Evolutionary conservation across 2,329 filamentous ascomycete genomes (phyloP).

Genomic region (Sclerotiophoma versabilis): DNA sequence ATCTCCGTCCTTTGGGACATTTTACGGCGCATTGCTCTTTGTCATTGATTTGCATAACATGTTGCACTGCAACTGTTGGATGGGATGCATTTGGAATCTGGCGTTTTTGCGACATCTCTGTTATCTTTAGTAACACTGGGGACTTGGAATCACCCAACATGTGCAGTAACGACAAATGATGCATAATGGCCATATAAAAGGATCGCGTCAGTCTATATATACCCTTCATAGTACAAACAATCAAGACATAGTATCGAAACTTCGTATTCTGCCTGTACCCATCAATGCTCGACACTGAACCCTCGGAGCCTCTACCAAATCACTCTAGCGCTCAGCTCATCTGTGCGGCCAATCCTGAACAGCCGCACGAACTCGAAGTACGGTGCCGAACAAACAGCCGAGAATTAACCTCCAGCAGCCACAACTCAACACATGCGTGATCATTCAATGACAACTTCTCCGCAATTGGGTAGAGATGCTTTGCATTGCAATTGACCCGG

Average conservation of each 20-base stretch:
- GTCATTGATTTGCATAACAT: slow-evolving; percentile 14
- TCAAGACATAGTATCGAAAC: neutral
- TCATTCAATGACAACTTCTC: neutral
- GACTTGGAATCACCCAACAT: slow-evolving; percentile 16
- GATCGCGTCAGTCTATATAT: slow-evolving; percentile 17
- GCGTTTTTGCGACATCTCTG: slow-evolving; percentile 20
- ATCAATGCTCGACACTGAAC: neutral
- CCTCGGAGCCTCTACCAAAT: neutral
- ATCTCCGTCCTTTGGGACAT: slow-evolving; percentile 4
- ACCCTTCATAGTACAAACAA: slow-evolving; percentile 18
- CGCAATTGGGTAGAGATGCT: neutral
- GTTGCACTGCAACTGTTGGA: slow-evolving; percentile 19
- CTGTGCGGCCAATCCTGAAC: neutral
- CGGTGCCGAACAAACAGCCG: slow-evolving; percentile 5
- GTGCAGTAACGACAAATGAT: slow-evolving; percentile 26
- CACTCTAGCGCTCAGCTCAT: neutral
- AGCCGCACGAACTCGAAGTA: slow-evolving; percentile 4
- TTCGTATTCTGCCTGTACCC: neutral
- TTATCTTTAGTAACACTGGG: slow-evolving; percentile 13
- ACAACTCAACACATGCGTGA: neutral
- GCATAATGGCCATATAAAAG: slow-evolving; percentile 30
- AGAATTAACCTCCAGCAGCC: neutral
- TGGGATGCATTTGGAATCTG: slow-evolving; percentile 23
- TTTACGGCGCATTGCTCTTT: slow-evolving; percentile 7
- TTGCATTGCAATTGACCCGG: slow-evolving; percentile 1